phyloP scores from a whole-genome alignment of 192 early-diverging fungal species.

The Spinellus fusiger region DNA sequence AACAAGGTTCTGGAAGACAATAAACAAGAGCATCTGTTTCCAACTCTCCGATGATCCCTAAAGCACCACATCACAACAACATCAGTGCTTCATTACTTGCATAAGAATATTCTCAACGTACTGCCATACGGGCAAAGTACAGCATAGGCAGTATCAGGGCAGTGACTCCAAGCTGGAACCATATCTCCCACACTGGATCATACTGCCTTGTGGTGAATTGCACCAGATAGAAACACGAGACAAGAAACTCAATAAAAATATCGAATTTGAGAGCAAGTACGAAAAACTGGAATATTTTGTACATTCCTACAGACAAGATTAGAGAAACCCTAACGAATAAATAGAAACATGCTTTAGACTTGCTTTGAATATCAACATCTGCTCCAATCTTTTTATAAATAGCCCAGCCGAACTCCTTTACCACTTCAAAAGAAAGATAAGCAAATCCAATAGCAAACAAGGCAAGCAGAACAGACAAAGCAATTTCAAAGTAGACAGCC shows the following conservation, averaged over 20 bases:
- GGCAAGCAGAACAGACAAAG: conserved; percentile 12
- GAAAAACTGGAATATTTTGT: conserved; percentile 27
- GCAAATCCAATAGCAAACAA: conserved; percentile 24
- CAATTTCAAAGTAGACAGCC: conserved; percentile 27
- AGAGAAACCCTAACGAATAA: neutral
- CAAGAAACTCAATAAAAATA: conserved; percentile 36
- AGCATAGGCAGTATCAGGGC: conserved; percentile 27
- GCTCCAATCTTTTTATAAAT: conserved; percentile 65
- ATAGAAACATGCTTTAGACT: conserved; percentile 11
- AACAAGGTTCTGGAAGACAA: conserved; percentile 28
- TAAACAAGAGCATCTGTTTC: conserved; percentile 23
- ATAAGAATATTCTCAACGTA: conserved; percentile 3
- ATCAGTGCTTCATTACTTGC: neutral
- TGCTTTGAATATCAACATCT: conserved; percentile 45
- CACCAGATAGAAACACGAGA: conserved; percentile 29
- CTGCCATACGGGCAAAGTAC: conserved; percentile 23
- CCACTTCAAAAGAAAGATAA: conserved; percentile 22
- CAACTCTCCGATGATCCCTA: neutral
- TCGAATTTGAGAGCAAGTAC: conserved; percentile 33
- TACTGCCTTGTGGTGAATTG: conserved; percentile 18
- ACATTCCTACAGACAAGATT: conserved; percentile 33
- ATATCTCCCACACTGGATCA: conserved; percentile 11
- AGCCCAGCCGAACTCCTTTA: conserved; percentile 41
- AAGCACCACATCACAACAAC: neutral
- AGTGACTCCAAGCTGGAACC: conserved; percentile 21